These are phyloP conservation scores for Massariosphaeria phaeospora DNA, from an alignment of 495 filamentous ascomycete genomes.

Conservation along the genomic window DNA sequence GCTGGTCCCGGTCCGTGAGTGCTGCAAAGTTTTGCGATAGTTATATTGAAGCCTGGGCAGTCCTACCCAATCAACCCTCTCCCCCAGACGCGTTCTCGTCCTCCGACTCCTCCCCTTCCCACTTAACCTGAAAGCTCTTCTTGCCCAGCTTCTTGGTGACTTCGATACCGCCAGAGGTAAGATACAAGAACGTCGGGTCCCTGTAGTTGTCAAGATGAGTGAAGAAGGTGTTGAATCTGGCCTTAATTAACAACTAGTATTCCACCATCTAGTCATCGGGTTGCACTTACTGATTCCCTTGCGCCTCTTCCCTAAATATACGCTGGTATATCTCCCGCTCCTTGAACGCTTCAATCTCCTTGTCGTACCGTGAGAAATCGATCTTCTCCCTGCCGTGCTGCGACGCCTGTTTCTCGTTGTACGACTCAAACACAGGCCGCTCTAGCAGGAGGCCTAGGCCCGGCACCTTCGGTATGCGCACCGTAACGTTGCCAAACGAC, in stretches of 20 bases:
- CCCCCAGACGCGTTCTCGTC: slow-evolving; percentile 26
- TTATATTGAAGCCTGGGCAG: too few species aligned
- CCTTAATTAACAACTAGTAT: slow-evolving; percentile 8
- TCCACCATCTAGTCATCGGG: too few species aligned
- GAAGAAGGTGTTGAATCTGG: slow-evolving; percentile 74
- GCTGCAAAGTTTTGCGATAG: too few species aligned
- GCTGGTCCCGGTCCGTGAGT: too few species aligned
- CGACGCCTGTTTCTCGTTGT: slow-evolving; percentile 60
- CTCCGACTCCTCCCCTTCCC: slow-evolving; percentile 30
- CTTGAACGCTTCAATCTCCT: slow-evolving; percentile 82
- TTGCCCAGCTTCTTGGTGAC: slow-evolving; percentile 18
- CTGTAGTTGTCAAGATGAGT: slow-evolving; percentile 76
- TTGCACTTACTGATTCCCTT: slow-evolving; percentile 40
- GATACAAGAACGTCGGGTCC: slow-evolving; percentile 68
- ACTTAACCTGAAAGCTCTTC: slow-evolving; percentile 17
- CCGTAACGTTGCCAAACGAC: slow-evolving; percentile 53
- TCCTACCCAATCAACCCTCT: slow-evolving; percentile 12
- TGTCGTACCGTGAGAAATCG: slow-evolving; percentile 69
- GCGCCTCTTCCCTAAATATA: slow-evolving; percentile 84
- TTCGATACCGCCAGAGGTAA: slow-evolving; percentile 46
- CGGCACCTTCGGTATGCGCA: slow-evolving; percentile 90
- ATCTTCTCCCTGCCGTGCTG: slow-evolving; percentile 57
- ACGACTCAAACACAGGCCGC: slow-evolving; percentile 79
- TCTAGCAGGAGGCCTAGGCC: slow-evolving; percentile 84
- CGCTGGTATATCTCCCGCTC: slow-evolving; percentile 85